Base-by-base conservation (phyloP, 148 eudicot genomes). In the Fallopia convolvulus region DNA sequence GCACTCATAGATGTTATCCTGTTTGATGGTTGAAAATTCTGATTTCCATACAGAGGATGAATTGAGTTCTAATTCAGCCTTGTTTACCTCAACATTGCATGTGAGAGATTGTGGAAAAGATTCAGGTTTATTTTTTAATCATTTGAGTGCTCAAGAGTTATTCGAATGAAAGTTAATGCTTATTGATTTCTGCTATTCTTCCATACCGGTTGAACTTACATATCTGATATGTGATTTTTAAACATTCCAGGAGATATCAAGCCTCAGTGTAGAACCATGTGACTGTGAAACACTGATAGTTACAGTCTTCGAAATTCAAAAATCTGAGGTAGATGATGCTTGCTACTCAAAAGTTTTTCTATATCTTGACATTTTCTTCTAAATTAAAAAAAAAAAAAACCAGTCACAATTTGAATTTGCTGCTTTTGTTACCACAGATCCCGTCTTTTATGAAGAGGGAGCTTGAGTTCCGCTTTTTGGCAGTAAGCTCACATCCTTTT, bases 261-360 rank as follows among this genome's bases (percentile, higher is more conserved):
- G 98, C 85, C 86, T 95, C 60, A 92, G 99, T 42, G 98, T 95
- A 65, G 98, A 93, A 83, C 93, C 94, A 47, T 93, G 91, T 81
- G 91, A 93, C 76, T 88, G 82, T 66, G 97, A 95, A 85, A 85
- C 83, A 55, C 88, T 95, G 61, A 72, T 93, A 79, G 94, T 93
- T 80, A 89, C 99, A 78, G 90, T 90, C 63, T 95, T 95, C 78
- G 91, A 88, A 85, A 89, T 95, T 58, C 81, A 81, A 65, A 81
- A 86, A 78, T 87, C 97, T 41, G 97, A 91, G 99, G 99, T 95
- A 90, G 50, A 46, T 39, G 46, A 30, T 11, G 13, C 42, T 65
- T 30, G 40, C 14, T 30, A 6, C 47, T 40, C 72, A 26, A 50
- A 74, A 61, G 23, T 65, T 13, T 72, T 60, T 32, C 13, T 36